Percentiles rank a stretch among this genome's conserved stretches.
These are phyloP conservation scores for Nidula microcarpa DNA, from an alignment of 768 basidiomycete genomes.

Conservation along the genomic window DNA sequence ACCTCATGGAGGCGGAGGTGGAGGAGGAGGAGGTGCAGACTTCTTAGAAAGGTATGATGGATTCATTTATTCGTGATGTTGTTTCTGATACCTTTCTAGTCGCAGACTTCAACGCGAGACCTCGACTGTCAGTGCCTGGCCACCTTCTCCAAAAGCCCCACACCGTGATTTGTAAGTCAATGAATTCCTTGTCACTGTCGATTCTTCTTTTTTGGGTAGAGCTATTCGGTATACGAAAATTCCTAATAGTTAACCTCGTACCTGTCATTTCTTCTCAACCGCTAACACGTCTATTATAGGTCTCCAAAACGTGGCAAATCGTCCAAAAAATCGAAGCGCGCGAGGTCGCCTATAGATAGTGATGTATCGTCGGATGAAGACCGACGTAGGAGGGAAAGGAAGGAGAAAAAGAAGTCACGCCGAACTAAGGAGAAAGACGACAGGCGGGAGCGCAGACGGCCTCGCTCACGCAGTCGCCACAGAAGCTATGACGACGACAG, in stretches of 20 bases:
- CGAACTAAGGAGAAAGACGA: constrained; percentile 39
- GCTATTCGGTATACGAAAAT: no score
- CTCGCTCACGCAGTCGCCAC: constrained; percentile 14
- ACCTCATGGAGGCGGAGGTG: constrained; percentile 12
- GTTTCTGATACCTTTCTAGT: constrained; percentile 29
- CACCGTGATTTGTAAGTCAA: constrained; percentile 49
- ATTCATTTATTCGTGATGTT: background rate
- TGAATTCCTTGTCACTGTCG: no score
- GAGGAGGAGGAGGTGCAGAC: constrained; percentile 35
- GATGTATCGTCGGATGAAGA: constrained; percentile 57
- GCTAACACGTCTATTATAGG: constrained; percentile 26
- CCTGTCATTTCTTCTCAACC: background rate
- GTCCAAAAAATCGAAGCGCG: constrained; percentile 59
- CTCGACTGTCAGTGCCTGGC: constrained; percentile 68
- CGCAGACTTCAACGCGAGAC: constrained; percentile 67
- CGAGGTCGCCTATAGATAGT: constrained; percentile 46
- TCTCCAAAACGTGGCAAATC: constrained; percentile 55
- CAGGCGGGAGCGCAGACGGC: constrained; percentile 32
- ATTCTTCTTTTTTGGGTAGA: background rate
- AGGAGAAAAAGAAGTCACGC: constrained; percentile 56
- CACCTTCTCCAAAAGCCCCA: constrained; percentile 71
- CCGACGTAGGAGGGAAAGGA: constrained; percentile 51
- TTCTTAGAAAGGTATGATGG: constrained; percentile 65
- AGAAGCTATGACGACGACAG: constrained; percentile 29
- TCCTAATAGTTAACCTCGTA: no score